A percentile compares a stretch with the other conserved stretches of the same genome.
Evolutionary conservation across 2,329 filamentous ascomycete genomes (phyloP).

Genomic region (Graphium sp.): DNA sequence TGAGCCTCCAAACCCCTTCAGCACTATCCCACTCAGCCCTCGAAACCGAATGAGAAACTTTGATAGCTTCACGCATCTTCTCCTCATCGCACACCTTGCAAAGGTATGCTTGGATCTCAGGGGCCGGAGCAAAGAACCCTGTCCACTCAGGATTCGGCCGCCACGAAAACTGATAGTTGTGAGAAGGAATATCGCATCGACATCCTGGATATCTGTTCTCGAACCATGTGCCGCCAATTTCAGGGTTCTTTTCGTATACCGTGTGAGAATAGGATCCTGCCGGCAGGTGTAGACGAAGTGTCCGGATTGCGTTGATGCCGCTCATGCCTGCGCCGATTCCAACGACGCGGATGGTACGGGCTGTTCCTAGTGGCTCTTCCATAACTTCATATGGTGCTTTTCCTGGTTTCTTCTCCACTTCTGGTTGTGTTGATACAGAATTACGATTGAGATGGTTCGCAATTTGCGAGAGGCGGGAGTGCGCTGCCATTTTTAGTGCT

Average conservation of each 20-base stretch:
- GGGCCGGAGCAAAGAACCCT: conserved; percentile 34
- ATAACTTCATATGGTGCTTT: conserved; percentile 5
- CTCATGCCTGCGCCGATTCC: conserved; percentile 13
- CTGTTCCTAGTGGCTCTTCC: conserved; percentile 3
- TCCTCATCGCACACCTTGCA: conserved; percentile 28
- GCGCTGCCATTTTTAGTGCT: too few species aligned
- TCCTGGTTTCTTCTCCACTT: too few species aligned
- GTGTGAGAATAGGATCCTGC: conserved; percentile 21
- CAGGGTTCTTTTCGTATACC: conserved; percentile 38
- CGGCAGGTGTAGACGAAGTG: conserved; percentile 21
- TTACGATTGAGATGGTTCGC: too few species aligned
- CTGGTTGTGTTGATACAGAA: too few species aligned
- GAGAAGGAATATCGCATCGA: conserved; percentile 36
- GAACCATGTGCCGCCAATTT: conserved; percentile 40
- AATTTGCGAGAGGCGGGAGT: too few species aligned
- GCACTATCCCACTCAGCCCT: conserved; percentile 26
- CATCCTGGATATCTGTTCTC: conserved; percentile 43
- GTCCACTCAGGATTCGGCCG: conserved; percentile 41
- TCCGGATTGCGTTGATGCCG: conserved; percentile 18
- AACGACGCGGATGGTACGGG: conserved; percentile 10
- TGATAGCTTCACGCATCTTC: conserved; percentile 23
- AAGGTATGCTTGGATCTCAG: conserved; percentile 39
- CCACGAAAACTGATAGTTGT: conserved; percentile 48
- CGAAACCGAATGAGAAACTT: conserved; percentile 23
- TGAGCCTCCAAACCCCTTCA: conserved; percentile 22